phyloP scores from a whole-genome alignment of 2,329 filamentous ascomycete species.

The Venturia pyrina region DNA sequence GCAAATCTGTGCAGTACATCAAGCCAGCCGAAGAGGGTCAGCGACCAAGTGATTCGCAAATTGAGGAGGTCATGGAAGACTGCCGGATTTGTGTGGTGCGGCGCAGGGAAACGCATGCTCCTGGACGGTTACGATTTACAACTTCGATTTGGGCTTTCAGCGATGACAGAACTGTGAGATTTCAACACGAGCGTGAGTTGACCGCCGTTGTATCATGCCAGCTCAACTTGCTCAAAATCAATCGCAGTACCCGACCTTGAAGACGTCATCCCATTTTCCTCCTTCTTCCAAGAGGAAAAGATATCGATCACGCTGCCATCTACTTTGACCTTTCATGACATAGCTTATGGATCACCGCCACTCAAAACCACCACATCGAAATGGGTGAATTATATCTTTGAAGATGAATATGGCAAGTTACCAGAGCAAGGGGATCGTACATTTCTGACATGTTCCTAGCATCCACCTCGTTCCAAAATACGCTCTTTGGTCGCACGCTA shows the following conservation, averaged over 20 bases:
- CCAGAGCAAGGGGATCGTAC: background rate
- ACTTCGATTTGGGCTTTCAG: conserved; percentile 37
- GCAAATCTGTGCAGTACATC: conserved; percentile 31
- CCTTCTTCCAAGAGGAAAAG: conserved; percentile 36
- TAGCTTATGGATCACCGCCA: conserved; percentile 24
- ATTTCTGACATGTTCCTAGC: conserved; percentile 13
- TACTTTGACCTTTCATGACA: conserved; percentile 30
- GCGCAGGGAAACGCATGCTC: conserved; percentile 29
- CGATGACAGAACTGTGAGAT: conserved; percentile 30
- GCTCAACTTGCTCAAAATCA: conserved; percentile 5
- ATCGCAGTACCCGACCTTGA: conserved; percentile 25
- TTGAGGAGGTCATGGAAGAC: conserved; percentile 27
- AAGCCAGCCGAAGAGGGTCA: conserved; percentile 22
- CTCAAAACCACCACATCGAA: conserved; percentile 28
- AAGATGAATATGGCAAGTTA: conserved; percentile 20
- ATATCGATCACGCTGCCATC: conserved; percentile 30
- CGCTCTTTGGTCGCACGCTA: conserved; percentile 35
- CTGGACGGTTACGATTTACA: conserved; percentile 27
- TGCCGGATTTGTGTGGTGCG: conserved; percentile 34
- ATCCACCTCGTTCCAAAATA: conserved; percentile 34
- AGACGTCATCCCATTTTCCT: conserved; percentile 35
- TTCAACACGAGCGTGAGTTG: conserved; percentile 30
- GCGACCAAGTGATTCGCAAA: conserved; percentile 29
- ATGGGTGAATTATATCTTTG: conserved; percentile 38
- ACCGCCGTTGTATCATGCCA: background rate